phyloP scores from a whole-genome alignment of 2,329 filamentous ascomycete species.

The Nothophoma quercina region DNA sequence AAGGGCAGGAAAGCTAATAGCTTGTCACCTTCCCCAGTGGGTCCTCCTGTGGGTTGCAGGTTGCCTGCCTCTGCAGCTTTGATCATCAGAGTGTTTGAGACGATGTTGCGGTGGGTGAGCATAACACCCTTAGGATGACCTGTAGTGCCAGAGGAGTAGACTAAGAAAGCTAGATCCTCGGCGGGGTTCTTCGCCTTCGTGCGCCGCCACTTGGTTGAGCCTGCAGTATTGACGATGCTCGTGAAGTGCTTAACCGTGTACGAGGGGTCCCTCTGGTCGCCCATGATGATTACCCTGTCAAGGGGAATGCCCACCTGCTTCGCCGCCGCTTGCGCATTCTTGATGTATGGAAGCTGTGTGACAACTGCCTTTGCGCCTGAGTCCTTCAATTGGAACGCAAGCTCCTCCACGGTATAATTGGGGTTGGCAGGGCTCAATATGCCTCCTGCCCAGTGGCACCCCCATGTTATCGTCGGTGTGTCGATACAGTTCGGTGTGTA shows the following conservation, averaged over 20 bases:
- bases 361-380: conserved; percentile 76
- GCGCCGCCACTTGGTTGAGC: conserved; percentile 65
- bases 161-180: conserved; percentile 81
- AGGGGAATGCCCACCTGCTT: conserved; percentile 72
- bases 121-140: conserved; percentile 91
- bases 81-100: conserved; percentile 69
- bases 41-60: conserved; percentile 65
- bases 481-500: conserved; percentile 90
- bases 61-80: conserved; percentile 55
- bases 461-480: conserved; percentile 78
- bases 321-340: conserved; percentile 72
- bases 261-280: conserved; percentile 68
- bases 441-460: conserved; percentile 83
- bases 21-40: conserved; percentile 71
- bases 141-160: conserved; percentile 90
- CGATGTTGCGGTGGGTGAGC: conserved; percentile 82
- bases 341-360: conserved; percentile 74
- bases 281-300: conserved; percentile 78
- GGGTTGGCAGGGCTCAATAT: conserved; percentile 87
- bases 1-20: conserved; percentile 84
- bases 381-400: conserved; percentile 84
- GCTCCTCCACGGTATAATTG: conserved; percentile 81
- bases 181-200: conserved; percentile 64
- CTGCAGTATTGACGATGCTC: conserved; percentile 70
- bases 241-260: conserved; percentile 75